Percentiles rank a stretch among this genome's conserved stretches.
Conservation (phyloP, 192 early-diverging fungal species). For the Allomyces macrogynus region DNA sequence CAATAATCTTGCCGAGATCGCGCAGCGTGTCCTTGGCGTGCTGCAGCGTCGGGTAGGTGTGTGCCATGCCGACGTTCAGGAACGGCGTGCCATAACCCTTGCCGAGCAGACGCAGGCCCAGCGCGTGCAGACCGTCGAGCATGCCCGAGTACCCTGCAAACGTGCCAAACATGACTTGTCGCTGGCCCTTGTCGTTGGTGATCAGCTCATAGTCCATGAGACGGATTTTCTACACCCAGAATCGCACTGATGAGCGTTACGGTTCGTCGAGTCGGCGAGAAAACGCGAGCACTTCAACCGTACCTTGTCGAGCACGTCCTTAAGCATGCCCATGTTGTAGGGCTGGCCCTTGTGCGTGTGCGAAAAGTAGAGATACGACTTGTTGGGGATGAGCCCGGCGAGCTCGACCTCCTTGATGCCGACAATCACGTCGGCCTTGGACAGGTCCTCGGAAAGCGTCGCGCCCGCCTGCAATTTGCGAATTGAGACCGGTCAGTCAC, state of each 20-base stretch:
- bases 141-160: slow-evolving; percentile 90
- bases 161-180: slow-evolving; percentile 78
- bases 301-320: slow-evolving; percentile 74
- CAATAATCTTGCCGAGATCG: slow-evolving; percentile 55
- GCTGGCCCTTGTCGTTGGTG: slow-evolving; percentile 46
- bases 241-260: neutral
- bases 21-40: slow-evolving; percentile 35
- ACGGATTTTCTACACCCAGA: slow-evolving; percentile 41
- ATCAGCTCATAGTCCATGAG: slow-evolving; percentile 94
- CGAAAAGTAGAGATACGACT: slow-evolving; percentile 88
- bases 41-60: slow-evolving; percentile 45
- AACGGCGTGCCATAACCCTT: slow-evolving; percentile 89
- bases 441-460: slow-evolving; percentile 60
- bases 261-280: neutral
- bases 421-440: slow-evolving; percentile 69
- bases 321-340: slow-evolving; percentile 84
- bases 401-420: slow-evolving; percentile 94
- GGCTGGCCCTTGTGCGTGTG: slow-evolving; percentile 92
- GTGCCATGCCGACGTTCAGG: slow-evolving; percentile 55
- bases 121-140: slow-evolving; percentile 77
- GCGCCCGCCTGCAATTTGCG: slow-evolving; percentile 49
- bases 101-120: slow-evolving; percentile 77
- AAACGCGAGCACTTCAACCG: neutral
- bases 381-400: slow-evolving; percentile 55
- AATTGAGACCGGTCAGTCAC: neutral